Conservation (phyloP, 495 filamentous ascomycete genomes). For the Mytilinidion resinicola region DNA sequence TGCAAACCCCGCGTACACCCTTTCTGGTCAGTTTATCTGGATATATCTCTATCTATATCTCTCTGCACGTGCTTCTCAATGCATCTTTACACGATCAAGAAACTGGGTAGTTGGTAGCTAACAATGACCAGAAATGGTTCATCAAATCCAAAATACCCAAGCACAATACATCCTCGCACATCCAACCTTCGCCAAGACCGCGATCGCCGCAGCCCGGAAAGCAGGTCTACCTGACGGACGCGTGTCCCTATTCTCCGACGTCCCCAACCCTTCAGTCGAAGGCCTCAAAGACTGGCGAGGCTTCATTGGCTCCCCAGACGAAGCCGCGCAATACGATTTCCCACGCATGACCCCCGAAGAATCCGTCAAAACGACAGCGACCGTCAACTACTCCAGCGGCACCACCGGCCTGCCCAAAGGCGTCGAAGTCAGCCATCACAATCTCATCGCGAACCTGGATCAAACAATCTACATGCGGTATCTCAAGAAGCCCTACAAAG, state of each 20-base stretch:
- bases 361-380: constrained; percentile 41
- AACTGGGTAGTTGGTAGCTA: not conserved
- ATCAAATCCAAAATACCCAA: constrained; percentile 41
- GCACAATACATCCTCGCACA: constrained; percentile 36
- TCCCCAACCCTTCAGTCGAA: constrained; percentile 22
- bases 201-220: constrained; percentile 38
- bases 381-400: constrained; percentile 44
- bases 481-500: constrained; percentile 30
- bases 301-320: constrained; percentile 40
- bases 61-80: too few relatives aligned
- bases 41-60: not conserved
- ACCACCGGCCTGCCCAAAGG: constrained; percentile 37
- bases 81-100: too few relatives aligned
- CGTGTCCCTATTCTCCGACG: constrained; percentile 48
- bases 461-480: constrained; percentile 32
- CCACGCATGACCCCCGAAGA: constrained; percentile 36
- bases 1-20: constrained; percentile 35
- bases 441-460: constrained; percentile 33
- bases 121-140: constrained; percentile 33
- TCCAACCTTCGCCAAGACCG: constrained; percentile 35
- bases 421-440: constrained; percentile 34
- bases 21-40: constrained; percentile 20
- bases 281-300: constrained; percentile 46
- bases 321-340: constrained; percentile 44
- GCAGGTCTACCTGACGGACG: constrained; percentile 37